Evolutionary conservation across 305 asterid genomes (phyloP).

Genomic region (Solanum hybrid): DNA sequence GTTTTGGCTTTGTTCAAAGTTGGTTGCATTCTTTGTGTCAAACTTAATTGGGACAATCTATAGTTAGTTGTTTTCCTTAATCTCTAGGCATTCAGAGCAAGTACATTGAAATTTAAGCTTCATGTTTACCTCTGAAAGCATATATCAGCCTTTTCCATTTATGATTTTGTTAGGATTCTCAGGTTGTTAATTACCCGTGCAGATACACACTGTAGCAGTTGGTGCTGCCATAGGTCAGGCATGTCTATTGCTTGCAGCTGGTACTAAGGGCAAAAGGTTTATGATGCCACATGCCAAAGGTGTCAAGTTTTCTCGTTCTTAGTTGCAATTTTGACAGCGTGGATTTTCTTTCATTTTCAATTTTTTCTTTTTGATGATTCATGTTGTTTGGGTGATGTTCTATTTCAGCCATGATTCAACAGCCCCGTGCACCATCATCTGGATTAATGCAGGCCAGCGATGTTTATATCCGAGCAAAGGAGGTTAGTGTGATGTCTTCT

Average conservation of each 20-base stretch:
- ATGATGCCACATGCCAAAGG: constrained; percentile 92
- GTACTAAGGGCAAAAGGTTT: constrained; percentile 74
- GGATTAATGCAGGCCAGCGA: constrained; percentile 87
- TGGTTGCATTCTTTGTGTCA: background rate
- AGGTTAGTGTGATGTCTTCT: constrained; percentile 42
- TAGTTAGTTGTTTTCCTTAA: background rate
- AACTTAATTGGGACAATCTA: background rate
- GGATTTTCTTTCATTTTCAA: background rate
- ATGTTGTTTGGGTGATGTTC: constrained; percentile 7
- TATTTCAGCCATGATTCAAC: constrained; percentile 81
- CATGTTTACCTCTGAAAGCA: background rate
- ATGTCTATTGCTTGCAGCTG: constrained; percentile 85
- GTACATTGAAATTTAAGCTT: background rate
- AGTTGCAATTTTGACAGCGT: constrained; percentile 5
- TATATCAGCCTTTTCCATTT: background rate
- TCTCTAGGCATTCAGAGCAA: background rate
- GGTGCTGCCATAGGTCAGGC: constrained; percentile 94
- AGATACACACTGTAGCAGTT: constrained; percentile 76
- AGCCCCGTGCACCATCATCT: constrained; percentile 73
- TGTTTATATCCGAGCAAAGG: constrained; percentile 73
- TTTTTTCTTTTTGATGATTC: background rate
- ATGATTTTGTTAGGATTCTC: background rate
- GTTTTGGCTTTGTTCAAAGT: background rate
- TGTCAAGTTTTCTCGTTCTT: constrained; percentile 7
- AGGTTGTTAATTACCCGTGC: constrained; percentile 5